A percentile compares a stretch with the other conserved stretches of the same genome.
Conservation (phyloP, 257 asterid genomes). For the Vinca minor region DNA sequence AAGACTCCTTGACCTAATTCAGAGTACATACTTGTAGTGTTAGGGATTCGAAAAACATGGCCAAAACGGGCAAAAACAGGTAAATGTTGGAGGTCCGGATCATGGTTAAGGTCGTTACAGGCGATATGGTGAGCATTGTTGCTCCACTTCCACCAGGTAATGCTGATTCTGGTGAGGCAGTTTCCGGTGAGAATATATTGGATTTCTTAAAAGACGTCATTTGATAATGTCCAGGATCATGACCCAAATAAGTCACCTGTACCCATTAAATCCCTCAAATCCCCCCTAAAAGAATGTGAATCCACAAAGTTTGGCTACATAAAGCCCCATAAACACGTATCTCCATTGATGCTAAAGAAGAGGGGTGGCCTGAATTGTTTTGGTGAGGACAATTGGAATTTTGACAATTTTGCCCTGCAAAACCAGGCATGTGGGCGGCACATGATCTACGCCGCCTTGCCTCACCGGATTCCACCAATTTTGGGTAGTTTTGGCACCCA, state of each 20-base stretch:
- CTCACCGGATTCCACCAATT: too few species aligned
- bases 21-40: too few species aligned
- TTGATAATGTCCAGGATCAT: conserved; percentile 82
- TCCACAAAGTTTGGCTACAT: conserved; percentile 17
- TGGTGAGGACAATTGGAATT: too few species aligned
- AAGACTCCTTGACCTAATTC: too few species aligned
- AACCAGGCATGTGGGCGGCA: too few species aligned
- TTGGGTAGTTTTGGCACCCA: too few species aligned
- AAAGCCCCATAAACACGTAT: conserved; percentile 28
- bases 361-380: too few species aligned
- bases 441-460: too few species aligned
- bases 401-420: too few species aligned
- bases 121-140: conserved; percentile 81
- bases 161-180: conserved; percentile 84
- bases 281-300: conserved; percentile 30
- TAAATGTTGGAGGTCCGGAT: conserved; percentile 86
- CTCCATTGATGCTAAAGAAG: too few species aligned
- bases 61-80: conserved; percentile 75
- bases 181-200: conserved; percentile 65
- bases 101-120: conserved; percentile 75
- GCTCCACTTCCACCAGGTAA: conserved; percentile 99
- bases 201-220: conserved; percentile 44
- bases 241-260: conserved; percentile 62
- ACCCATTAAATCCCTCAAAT: conserved; percentile 37
- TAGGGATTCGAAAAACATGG: conserved; percentile 36